Base-by-base conservation (phyloP, 139 green algal genomes). In the Gonium pectorale region DNA sequence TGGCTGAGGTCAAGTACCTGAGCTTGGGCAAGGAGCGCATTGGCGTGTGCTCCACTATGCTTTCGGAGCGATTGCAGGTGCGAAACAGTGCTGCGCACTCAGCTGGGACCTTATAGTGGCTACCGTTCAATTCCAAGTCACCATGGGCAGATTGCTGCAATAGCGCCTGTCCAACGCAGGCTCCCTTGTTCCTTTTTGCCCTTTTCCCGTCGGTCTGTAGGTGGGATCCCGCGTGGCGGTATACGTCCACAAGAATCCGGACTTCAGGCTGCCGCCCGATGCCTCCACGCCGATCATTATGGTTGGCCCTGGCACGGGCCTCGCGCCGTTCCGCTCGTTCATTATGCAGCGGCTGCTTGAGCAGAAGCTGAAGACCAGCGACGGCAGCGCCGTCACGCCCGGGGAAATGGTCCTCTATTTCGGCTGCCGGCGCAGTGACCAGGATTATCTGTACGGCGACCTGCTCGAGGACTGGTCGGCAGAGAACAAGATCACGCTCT, bases 271-370 rank as follows among this genome's bases (percentile, higher is more conserved):
- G 75, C 95, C 96, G 1, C 0, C 54, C 3, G 51, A 86, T 63
- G 78, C 86, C 0, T 40, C 79, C 41, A 95, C 87, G 33, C 96
- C 96, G 67, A 97, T 98, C 83, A 92, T 98, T 79, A 98, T 98
- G 96, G 94, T 98, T 3, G 96, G 96, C 3, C 96, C 96, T 0
- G 96, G 96, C 82, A 98, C 96, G 17, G 96, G 96, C 49, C 90
- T 98, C 19, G 96, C 96, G 24, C 96, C 96, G 73, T 98, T 98
- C 92, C 90, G 94, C 44, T 78, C 92, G 19, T 98, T 97, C 89
- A 89, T 97, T 56, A 67, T 97, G 92, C 91, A 99, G 44, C 88
- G 95, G 0, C 60, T 90, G 26, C 86, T 91, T 24, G 62, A 89
- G 68, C 41, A 63, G 85, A 11, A 51, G 63, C 67, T 90, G 72